Evolutionary conservation across 2,329 filamentous ascomycete genomes (phyloP), one percentile per base, ranked within the genome.

Genomic region (Pseudogymnoascus verrucosus): DNA sequence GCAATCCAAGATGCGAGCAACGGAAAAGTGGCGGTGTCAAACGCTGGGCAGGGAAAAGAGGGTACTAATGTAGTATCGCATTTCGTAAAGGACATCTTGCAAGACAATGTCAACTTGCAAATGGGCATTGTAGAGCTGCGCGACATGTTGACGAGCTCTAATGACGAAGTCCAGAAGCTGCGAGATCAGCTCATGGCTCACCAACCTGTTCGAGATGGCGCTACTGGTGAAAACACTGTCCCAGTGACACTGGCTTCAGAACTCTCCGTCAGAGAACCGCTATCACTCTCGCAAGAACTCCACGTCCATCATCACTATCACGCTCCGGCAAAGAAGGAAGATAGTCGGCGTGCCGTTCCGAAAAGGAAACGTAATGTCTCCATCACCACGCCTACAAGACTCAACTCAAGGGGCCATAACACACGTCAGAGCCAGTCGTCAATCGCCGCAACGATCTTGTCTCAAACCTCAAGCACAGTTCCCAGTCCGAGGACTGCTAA

Each of bases 301-400:
- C 93, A 97, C 70, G 90, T 98, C 54, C 93, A 98, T 71, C 93
- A 98, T 71, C 93, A 98, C 73, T 96, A 96, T 72, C 92, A 97
- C 68, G 84, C 88, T 10, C 78, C 86, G 1, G 74, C 71, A 66
- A 77, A 82, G 62, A 87, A 86, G 73, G 79, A 82, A 19, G 86
- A 89, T 64, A 71, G 74, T 68, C 86, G 86, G 65, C 34, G 37
- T 3, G 34, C 31, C 19, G 59, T 61, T n/a, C 79, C 84, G 7
- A 90, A 86, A 77, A 96, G 91, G 77, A 89, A 88, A 78, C 86
- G 90, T 1, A 83, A 85, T 34, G 81, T 84, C 21, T 90, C 8
- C 83, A 82, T 11, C 79, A 6, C 86, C 83, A 0, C 59, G 34
- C 61, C 73, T 59, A 72, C 78, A 23, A 71, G 74, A 67, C 57